Evolutionary conservation across 768 basidiomycete species (phyloP), one percentile per base, ranked within the genome.

Genomic region (Termitomyces sp.): DNA sequence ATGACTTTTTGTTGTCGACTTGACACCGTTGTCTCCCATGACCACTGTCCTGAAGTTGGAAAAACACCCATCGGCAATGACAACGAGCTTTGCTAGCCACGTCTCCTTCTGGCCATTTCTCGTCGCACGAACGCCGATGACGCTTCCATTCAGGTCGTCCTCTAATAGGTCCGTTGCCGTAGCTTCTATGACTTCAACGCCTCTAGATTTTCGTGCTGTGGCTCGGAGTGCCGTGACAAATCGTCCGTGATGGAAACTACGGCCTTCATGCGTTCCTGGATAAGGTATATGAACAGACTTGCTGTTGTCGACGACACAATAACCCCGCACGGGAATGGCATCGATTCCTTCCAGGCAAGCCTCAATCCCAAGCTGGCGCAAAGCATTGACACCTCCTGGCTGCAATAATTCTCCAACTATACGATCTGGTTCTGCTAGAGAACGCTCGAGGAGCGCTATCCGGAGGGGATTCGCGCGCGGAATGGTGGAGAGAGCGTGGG

Each of bases 331-430:
- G 0, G 83, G 82, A 31, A 94, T 78, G 0, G 94, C 86, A 69
- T 92, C 95, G 56, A 98, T 95, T n/a, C 81, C 86, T 26, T 98
- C 89, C 45, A 97, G 70, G 53, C 85, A 86, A 7, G 73, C 73
- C 48, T 82, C 82, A 62, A 99, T 69, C 0, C 93, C 95, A n/a
- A 99, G 82, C 38, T 80, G 72, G 55, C 81, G 73, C 45, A 99
- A 73, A 0, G 93, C 85, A 12, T 76, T 75, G 23, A 94, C 85
- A 1, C 97, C 97, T 1, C 88, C 94, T 1, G 97, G 97, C 66
- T 99, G 97, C 23, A 99, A 75, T 1, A 98, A 84, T 70, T 99
- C 97, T 26, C 97, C 97, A 35, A 98, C 97, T 62, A 99, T 98
- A 17, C 97, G 82, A 77, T 98, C 94, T 0, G 97, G 97, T 68